Conservation (phyloP, 2,329 filamentous ascomycete genomes). For the Lecanoromycetidae sp. region DNA sequence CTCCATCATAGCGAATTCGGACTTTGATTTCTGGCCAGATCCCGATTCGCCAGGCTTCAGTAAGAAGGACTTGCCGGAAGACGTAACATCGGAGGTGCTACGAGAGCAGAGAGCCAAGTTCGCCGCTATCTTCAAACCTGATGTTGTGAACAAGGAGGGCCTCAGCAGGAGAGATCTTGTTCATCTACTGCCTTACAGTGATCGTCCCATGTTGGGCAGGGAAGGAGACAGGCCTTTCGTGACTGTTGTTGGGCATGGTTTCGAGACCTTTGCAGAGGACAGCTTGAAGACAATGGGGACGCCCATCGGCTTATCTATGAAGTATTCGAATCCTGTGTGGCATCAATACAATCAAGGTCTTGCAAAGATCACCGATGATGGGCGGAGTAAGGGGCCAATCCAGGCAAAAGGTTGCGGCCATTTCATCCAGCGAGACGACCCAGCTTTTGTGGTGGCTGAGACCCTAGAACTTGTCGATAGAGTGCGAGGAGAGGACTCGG, state of each 20-base stretch:
- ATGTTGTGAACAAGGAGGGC: slow-evolving; percentile 38
- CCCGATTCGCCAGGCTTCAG: slow-evolving; percentile 40
- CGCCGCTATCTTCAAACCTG: slow-evolving; percentile 36
- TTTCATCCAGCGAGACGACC: slow-evolving; percentile 45
- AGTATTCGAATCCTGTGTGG: slow-evolving; percentile 45
- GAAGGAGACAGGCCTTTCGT: slow-evolving; percentile 30
- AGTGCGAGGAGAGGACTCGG: slow-evolving; percentile 4
- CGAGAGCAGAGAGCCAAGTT: slow-evolving; percentile 27
- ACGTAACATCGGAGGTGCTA: slow-evolving; percentile 27
- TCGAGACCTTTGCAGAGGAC: slow-evolving; percentile 40
- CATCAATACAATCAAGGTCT: slow-evolving; percentile 42
- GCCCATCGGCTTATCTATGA: slow-evolving; percentile 32
- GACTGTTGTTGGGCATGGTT: slow-evolving; percentile 44
- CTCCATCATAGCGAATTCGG: slow-evolving; percentile 45
- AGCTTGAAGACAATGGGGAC: slow-evolving; percentile 24
- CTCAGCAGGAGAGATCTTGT: slow-evolving; percentile 37
- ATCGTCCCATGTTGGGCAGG: slow-evolving; percentile 32
- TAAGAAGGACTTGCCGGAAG: slow-evolving; percentile 28
- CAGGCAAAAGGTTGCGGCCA: slow-evolving; percentile 41
- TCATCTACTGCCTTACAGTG: slow-evolving; percentile 33
- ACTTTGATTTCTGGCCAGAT: slow-evolving; percentile 45
- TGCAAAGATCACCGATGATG: slow-evolving; percentile 31
- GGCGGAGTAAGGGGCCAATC: slow-evolving; percentile 33
- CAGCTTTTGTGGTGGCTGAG: slow-evolving; percentile 32
- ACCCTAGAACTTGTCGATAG: slow-evolving; percentile 20